These are phyloP conservation scores for Amaranthus tricolor DNA, from an alignment of 179 eudicot species.

Conservation along the genomic window DNA sequence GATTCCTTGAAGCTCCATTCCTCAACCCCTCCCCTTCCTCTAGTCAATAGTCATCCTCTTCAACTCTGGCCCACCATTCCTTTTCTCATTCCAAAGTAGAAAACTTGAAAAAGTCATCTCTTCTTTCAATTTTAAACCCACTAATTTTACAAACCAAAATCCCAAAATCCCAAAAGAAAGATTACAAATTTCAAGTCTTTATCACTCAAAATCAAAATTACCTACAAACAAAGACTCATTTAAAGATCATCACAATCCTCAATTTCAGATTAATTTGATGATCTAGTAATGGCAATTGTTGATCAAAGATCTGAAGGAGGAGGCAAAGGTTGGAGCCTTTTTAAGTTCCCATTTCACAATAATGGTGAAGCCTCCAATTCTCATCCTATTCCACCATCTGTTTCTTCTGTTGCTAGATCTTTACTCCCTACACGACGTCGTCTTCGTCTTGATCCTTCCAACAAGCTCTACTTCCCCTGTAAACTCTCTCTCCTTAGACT, in stretches of 20 bases:
- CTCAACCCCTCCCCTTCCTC: constrained; percentile 10
- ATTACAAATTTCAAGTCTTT: background rate
- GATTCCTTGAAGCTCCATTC: background rate
- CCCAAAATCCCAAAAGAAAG: background rate
- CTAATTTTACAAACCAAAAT: background rate
- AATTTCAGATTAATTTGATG: background rate
- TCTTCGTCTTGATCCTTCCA: constrained; percentile 72
- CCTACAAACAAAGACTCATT: background rate
- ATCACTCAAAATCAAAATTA: background rate
- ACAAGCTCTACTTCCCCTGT: constrained; percentile 76
- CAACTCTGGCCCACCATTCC: constrained; percentile 14
- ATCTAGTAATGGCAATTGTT: constrained; percentile 37
- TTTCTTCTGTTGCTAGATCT: constrained; percentile 75
- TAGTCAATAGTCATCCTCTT: constrained; percentile 2
- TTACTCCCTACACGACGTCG: constrained; percentile 73
- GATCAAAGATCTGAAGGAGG: constrained; percentile 27
- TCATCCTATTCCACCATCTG: constrained; percentile 29
- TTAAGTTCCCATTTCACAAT: constrained; percentile 46
- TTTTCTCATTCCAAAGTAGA: background rate
- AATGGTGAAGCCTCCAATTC: constrained; percentile 31
- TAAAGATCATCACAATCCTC: background rate
- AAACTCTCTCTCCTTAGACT: constrained; percentile 6
- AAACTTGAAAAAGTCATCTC: background rate
- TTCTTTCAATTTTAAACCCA: background rate
- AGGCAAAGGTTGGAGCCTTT: constrained; percentile 44